Conservation (phyloP, 2,329 filamentous ascomycete species). For the Dryadomyces quercivorus region DNA sequence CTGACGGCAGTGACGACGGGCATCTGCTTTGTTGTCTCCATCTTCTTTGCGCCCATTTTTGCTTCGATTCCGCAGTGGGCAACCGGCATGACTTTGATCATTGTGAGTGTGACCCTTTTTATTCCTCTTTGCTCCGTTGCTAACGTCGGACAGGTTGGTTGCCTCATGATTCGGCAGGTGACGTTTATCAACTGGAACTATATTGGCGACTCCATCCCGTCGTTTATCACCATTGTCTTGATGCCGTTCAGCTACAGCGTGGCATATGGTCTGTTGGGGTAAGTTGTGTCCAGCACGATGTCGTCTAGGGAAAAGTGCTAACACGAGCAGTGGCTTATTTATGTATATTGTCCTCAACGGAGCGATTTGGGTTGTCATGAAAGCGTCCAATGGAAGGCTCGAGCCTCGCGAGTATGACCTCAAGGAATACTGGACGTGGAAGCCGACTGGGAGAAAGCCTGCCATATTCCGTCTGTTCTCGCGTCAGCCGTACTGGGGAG, state of each 20-base stretch:
- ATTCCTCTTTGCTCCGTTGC: background rate
- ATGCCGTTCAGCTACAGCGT: slow-evolving; percentile 74
- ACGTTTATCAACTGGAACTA: slow-evolving; percentile 67
- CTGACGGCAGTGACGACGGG: slow-evolving; percentile 59
- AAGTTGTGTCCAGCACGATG: slow-evolving; percentile 18
- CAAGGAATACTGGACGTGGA: slow-evolving; percentile 45
- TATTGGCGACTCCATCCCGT: slow-evolving; percentile 62
- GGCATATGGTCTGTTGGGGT: slow-evolving; percentile 65
- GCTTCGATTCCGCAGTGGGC: slow-evolving; percentile 70
- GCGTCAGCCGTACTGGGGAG: slow-evolving; percentile 16
- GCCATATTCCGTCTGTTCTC: slow-evolving; percentile 30
- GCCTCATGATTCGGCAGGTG: slow-evolving; percentile 66
- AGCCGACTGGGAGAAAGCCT: slow-evolving; percentile 31
- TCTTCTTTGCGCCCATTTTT: slow-evolving; percentile 68
- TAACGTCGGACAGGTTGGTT: slow-evolving; percentile 42
- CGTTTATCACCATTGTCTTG: slow-evolving; percentile 61
- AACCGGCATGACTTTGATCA: slow-evolving; percentile 59
- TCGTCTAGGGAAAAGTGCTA: background rate
- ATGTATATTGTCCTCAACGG: slow-evolving; percentile 37
- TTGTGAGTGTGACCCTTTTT: slow-evolving; percentile 30
- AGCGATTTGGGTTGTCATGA: slow-evolving; percentile 32
- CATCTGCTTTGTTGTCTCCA: slow-evolving; percentile 55
- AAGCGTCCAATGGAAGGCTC: slow-evolving; percentile 27
- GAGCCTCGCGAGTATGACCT: slow-evolving; percentile 39
- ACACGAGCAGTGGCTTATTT: slow-evolving; percentile 35